phyloP scores from a whole-genome alignment of 192 early-diverging fungal species.

The Backusella circina region DNA sequence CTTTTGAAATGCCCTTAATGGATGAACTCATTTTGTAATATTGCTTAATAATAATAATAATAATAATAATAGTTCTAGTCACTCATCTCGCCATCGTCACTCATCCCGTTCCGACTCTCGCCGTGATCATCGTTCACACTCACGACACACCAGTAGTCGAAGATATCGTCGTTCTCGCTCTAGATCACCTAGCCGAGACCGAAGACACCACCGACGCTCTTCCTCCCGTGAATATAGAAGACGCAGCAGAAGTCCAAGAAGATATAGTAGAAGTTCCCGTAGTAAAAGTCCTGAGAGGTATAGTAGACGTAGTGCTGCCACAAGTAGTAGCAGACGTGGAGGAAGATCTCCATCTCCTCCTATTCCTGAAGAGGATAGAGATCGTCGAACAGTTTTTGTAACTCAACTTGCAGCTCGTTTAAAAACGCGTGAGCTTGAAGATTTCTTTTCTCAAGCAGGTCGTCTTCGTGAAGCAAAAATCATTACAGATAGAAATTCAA shows the following conservation, averaged over 20 bases:
- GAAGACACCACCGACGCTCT: conserved; percentile 30
- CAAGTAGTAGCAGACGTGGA: conserved; percentile 29
- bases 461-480: conserved; percentile 85
- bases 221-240: conserved; percentile 27
- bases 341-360: conserved; percentile 62
- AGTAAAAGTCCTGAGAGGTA: conserved; percentile 12
- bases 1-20: not conserved
- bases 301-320: not conserved
- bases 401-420: conserved; percentile 88
- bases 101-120: conserved; percentile 39
- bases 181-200: conserved; percentile 31
- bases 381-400: conserved; percentile 91
- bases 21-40: not conserved
- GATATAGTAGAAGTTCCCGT: conserved; percentile 28
- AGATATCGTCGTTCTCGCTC: conserved; percentile 41
- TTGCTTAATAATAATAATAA: conserved; percentile 2
- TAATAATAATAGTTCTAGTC: not conserved
- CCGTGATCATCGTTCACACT: conserved; percentile 38
- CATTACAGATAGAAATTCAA: conserved; percentile 78
- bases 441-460: conserved; percentile 82
- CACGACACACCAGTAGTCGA: conserved; percentile 36
- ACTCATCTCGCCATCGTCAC: not conserved
- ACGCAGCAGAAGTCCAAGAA: conserved; percentile 40
- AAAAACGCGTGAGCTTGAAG: conserved; percentile 73
- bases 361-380: conserved; percentile 75